phyloP scores from a whole-genome alignment of 2,329 filamentous ascomycete genomes.

The Penicillium sp. region DNA sequence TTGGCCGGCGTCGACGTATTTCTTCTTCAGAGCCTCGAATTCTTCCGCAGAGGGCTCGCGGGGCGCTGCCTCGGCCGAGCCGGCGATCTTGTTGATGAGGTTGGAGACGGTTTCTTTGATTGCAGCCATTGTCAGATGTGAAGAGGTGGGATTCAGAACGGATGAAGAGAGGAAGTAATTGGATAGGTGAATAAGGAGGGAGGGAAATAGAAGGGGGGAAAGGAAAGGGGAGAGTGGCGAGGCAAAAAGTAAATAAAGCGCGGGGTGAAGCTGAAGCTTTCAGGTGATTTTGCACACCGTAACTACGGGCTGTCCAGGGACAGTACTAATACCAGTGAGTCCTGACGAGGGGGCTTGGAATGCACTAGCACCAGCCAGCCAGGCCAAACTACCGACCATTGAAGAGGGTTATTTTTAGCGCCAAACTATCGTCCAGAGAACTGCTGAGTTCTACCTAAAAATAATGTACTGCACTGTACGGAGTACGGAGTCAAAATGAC shows the following conservation, averaged over 20 bases:
- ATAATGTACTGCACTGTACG: neutral
- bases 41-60: slow-evolving; percentile 65
- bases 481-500: neutral
- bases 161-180: neutral
- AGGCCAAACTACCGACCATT: neutral
- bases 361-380: neutral
- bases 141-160: neutral
- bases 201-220: slow-evolving; percentile 4
- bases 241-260: slow-evolving; percentile 24
- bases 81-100: slow-evolving; percentile 53
- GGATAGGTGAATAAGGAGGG: neutral
- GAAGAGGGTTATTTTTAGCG: slow-evolving; percentile 27
- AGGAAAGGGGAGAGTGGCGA: slow-evolving; percentile 1
- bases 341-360: neutral
- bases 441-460: neutral
- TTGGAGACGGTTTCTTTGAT: slow-evolving; percentile 53
- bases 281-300: slow-evolving; percentile 23
- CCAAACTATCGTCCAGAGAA: slow-evolving; percentile 1
- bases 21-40: slow-evolving; percentile 68
- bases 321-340: too few species aligned
- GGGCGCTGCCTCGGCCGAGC: slow-evolving; percentile 42
- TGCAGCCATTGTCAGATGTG: slow-evolving; percentile 40
- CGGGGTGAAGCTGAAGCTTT: slow-evolving; percentile 34
- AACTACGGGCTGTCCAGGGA: slow-evolving; percentile 4
- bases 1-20: slow-evolving; percentile 75